Conservation (phyloP, 495 filamentous ascomycete species). For the Penicillium cosmopolitanum region DNA sequence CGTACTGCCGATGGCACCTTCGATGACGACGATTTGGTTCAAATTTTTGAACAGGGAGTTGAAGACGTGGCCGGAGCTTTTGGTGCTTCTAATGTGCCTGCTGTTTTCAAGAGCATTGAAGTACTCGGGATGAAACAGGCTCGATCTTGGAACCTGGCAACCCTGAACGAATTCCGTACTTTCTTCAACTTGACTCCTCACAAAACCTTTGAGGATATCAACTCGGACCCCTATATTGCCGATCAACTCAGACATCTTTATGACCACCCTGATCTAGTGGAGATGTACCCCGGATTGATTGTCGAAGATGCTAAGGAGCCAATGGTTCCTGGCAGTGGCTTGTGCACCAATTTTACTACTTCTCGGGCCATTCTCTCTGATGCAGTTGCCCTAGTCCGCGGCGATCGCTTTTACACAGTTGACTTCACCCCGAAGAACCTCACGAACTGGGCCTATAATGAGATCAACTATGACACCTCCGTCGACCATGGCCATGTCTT, state of each 20-base stretch:
- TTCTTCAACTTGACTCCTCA: slow-evolving; percentile 78
- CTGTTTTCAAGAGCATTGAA: slow-evolving; percentile 73
- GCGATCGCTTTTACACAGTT: slow-evolving; percentile 84
- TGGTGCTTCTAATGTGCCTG: slow-evolving; percentile 76
- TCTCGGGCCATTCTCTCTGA: slow-evolving; percentile 84
- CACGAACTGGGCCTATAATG: slow-evolving; percentile 77
- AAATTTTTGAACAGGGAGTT: slow-evolving; percentile 66
- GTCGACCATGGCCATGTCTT: slow-evolving; percentile 63
- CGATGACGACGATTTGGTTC: slow-evolving; percentile 68
- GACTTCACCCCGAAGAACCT: slow-evolving; percentile 74
- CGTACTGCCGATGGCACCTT: slow-evolving; percentile 63
- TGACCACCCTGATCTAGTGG: slow-evolving; percentile 77
- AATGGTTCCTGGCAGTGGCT: slow-evolving; percentile 76
- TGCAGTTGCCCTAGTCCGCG: slow-evolving; percentile 81
- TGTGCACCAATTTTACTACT: slow-evolving; percentile 81
- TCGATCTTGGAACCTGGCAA: slow-evolving; percentile 78
- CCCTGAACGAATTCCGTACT: slow-evolving; percentile 84
- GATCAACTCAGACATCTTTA: slow-evolving; percentile 75
- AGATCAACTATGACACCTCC: slow-evolving; percentile 49
- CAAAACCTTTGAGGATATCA: slow-evolving; percentile 84
- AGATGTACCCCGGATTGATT: slow-evolving; percentile 81
- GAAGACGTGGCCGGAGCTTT: slow-evolving; percentile 62
- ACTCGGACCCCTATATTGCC: slow-evolving; percentile 72
- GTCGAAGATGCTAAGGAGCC: slow-evolving; percentile 79
- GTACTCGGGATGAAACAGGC: slow-evolving; percentile 86